These are phyloP conservation scores for Xerocomellus amylosporus DNA, from an alignment of 768 basidiomycete species.

Conservation along the genomic window DNA sequence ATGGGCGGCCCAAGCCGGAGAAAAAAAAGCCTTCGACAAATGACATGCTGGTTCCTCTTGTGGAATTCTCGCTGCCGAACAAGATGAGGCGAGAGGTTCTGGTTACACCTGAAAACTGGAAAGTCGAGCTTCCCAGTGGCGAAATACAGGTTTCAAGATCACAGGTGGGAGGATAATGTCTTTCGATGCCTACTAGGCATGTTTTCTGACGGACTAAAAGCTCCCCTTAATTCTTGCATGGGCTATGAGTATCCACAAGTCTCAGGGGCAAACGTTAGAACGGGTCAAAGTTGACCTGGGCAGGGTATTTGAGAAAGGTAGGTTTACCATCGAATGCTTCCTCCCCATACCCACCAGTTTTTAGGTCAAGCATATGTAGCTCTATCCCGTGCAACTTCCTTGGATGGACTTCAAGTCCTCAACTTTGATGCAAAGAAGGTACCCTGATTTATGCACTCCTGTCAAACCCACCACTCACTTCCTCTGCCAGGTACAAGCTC, in stretches of 20 bases:
- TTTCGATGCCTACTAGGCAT: neutral
- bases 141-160: constrained; percentile 75
- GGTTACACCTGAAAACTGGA: constrained; percentile 74
- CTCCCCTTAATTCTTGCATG: constrained; percentile 87
- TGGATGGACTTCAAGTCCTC: constrained; percentile 83
- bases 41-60: constrained; percentile 57
- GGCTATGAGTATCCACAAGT: constrained; percentile 99
- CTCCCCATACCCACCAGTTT: constrained; percentile 1
- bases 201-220: constrained; percentile 37
- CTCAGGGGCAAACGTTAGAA: constrained; percentile 94
- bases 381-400: constrained; percentile 81
- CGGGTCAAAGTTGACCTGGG: constrained; percentile 93
- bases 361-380: constrained; percentile 90
- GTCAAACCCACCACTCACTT: constrained; percentile 3
- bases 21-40: constrained; percentile 28
- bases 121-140: constrained; percentile 83
- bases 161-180: constrained; percentile 54
- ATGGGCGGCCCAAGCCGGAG: constrained; percentile 36
- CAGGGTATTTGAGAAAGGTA: constrained; percentile 90
- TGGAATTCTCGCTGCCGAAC: constrained; percentile 70
- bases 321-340: constrained; percentile 7
- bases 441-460: constrained; percentile 1
- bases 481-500: constrained; percentile 56
- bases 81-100: constrained; percentile 52
- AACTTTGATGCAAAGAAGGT: constrained; percentile 78